These are phyloP conservation scores for Salix koriyanagi DNA, from an alignment of 345 rosid genomes.

Conservation along the genomic window DNA sequence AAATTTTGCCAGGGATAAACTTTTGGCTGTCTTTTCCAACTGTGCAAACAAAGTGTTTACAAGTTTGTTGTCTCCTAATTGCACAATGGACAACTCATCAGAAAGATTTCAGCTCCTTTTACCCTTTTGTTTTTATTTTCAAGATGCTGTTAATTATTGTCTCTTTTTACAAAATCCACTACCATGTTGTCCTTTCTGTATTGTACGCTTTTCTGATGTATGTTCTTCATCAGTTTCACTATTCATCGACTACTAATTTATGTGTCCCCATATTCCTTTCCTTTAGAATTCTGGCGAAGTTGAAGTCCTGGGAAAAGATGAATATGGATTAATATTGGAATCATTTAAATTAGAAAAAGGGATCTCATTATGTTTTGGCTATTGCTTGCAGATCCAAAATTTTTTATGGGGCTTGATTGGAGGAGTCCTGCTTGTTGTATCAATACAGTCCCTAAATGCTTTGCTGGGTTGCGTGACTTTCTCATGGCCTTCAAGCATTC, in stretches of 20 bases:
- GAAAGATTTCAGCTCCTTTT: neutral
- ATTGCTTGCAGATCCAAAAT: conserved; percentile 52
- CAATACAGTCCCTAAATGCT: conserved; percentile 61
- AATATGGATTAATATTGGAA: neutral
- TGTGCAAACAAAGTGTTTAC: neutral
- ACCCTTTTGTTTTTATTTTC: neutral
- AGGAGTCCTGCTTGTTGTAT: conserved; percentile 54
- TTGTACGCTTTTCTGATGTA: neutral
- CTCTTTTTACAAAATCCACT: neutral
- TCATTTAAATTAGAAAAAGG: neutral
- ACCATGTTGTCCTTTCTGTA: neutral
- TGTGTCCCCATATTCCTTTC: neutral
- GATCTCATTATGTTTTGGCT: conserved; percentile 1
- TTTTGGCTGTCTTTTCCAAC: neutral
- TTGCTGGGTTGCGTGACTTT: conserved; percentile 56
- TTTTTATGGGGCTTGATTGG: conserved; percentile 56
- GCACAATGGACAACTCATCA: neutral
- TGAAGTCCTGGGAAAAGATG: neutral
- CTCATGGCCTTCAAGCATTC: conserved; percentile 55
- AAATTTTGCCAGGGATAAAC: neutral
- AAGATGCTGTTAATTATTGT: neutral
- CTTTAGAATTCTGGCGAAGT: neutral
- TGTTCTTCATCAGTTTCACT: neutral
- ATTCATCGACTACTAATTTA: neutral
- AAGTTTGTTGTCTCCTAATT: neutral